Conservation (phyloP, 108 stramenopile species). For the Cyclotella distinguenda region DNA sequence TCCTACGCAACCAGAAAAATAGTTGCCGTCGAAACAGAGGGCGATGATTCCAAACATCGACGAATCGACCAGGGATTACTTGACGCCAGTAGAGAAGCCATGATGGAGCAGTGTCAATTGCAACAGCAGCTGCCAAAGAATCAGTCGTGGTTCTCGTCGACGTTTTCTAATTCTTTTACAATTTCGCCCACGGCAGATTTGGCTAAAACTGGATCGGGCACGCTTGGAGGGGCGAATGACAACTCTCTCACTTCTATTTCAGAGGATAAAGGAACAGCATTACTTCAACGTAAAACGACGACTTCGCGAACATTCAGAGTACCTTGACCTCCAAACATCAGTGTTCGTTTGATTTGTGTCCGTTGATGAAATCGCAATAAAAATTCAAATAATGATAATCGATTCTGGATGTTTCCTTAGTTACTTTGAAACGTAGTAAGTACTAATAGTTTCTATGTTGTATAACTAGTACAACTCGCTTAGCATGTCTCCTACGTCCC, state of each 20-base stretch:
- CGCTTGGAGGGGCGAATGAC: not conserved
- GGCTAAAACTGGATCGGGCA: too few species aligned
- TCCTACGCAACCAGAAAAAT: not conserved
- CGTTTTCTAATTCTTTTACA: not conserved
- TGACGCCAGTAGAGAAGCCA: conserved; percentile 22
- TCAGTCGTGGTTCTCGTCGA: conserved; percentile 8
- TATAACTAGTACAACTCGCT: too few species aligned
- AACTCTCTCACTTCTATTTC: not conserved
- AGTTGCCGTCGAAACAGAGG: conserved; percentile 13
- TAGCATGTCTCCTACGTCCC: too few species aligned
- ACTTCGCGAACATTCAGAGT: not conserved
- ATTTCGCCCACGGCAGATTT: not conserved
- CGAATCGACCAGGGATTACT: conserved; percentile 19
- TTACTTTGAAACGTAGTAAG: too few species aligned
- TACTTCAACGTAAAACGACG: not conserved
- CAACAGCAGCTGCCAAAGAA: not conserved
- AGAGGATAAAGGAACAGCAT: not conserved
- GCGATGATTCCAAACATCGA: conserved; percentile 11
- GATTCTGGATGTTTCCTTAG: too few species aligned
- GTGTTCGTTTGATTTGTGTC: too few species aligned
- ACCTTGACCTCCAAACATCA: not conserved
- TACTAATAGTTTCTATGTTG: too few species aligned
- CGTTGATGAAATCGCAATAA: too few species aligned
- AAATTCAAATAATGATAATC: too few species aligned
- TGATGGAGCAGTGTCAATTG: not conserved